Conservation (phyloP, 768 basidiomycete genomes). For the Boletales sp. region DNA sequence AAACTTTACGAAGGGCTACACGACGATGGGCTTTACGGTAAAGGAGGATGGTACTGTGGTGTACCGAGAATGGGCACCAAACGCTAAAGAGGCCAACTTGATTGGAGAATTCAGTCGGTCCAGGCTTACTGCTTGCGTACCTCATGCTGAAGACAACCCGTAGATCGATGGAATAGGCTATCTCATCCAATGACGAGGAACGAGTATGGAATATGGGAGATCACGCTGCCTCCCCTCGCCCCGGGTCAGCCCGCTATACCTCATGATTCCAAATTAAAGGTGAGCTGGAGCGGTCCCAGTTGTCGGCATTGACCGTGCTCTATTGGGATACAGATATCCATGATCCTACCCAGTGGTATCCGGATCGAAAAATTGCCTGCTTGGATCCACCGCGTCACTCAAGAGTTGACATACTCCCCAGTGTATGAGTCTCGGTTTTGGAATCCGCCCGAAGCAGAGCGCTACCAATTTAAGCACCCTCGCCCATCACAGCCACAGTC, state of each 20-base stretch:
- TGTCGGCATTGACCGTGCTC: neutral
- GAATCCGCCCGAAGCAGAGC: slow-evolving; percentile 78
- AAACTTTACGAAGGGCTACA: slow-evolving; percentile 55
- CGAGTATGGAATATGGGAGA: slow-evolving; percentile 87
- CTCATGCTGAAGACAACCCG: slow-evolving; percentile 1
- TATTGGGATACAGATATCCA: slow-evolving; percentile 66
- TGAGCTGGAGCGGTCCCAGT: slow-evolving; percentile 25
- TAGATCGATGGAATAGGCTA: slow-evolving; percentile 85
- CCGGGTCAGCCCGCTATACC: slow-evolving; percentile 78
- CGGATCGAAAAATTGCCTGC: slow-evolving; percentile 90
- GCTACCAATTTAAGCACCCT: slow-evolving; percentile 79
- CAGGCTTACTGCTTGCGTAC: neutral
- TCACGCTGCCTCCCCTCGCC: slow-evolving; percentile 63
- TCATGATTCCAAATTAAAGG: slow-evolving; percentile 96
- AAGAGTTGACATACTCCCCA: slow-evolving; percentile 85
- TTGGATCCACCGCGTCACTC: slow-evolving; percentile 95
- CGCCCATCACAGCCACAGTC: slow-evolving; percentile 64
- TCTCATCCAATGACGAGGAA: slow-evolving; percentile 86
- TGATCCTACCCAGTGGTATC: slow-evolving; percentile 74
- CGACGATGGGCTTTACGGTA: slow-evolving; percentile 71
- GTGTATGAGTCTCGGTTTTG: slow-evolving; percentile 98
- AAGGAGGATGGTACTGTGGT: slow-evolving; percentile 60
- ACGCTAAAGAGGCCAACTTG: slow-evolving; percentile 74
- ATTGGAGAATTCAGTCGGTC: slow-evolving; percentile 96
- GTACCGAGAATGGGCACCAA: slow-evolving; percentile 97